These are phyloP conservation scores for Gossypium bickii DNA, from an alignment of 345 rosid species.

Conservation along the genomic window DNA sequence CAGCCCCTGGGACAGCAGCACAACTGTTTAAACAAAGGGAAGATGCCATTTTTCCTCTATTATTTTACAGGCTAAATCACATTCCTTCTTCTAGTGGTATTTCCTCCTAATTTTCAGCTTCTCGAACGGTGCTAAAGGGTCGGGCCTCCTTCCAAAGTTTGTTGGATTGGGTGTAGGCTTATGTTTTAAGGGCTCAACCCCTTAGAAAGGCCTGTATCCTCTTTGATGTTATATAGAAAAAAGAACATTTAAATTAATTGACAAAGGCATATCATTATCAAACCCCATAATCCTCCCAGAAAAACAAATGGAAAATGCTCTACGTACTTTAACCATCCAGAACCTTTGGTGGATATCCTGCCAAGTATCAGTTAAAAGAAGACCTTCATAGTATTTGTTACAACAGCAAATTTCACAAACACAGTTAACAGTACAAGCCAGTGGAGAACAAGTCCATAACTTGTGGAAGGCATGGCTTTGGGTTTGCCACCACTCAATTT, in stretches of 20 bases:
- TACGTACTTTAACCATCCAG: not conserved
- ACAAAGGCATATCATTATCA: too few species aligned
- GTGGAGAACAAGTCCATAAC: not conserved
- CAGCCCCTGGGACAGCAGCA: conserved; percentile 26
- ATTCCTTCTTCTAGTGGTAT: not conserved
- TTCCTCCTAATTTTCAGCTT: not conserved
- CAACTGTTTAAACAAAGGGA: conserved; percentile 15
- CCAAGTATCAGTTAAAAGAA: not conserved
- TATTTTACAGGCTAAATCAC: not conserved
- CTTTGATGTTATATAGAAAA: too few species aligned
- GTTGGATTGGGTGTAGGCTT: not conserved
- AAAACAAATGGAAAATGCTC: too few species aligned
- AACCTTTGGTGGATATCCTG: not conserved
- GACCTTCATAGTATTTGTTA: not conserved
- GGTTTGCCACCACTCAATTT: conserved; percentile 43
- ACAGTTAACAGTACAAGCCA: not conserved
- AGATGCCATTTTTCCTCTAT: conserved; percentile 28
- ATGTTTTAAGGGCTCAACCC: not conserved
- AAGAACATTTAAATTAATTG: too few species aligned
- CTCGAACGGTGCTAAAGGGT: not conserved
- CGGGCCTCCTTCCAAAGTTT: not conserved
- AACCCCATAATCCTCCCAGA: too few species aligned
- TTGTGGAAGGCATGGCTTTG: conserved; percentile 28
- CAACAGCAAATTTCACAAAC: not conserved
- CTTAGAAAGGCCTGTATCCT: too few species aligned